Percentiles rank a stretch among this genome's conserved stretches.
These are phyloP conservation scores for Fusarium virguliforme DNA, from an alignment of 2,329 filamentous ascomycete species.

Conservation along the genomic window DNA sequence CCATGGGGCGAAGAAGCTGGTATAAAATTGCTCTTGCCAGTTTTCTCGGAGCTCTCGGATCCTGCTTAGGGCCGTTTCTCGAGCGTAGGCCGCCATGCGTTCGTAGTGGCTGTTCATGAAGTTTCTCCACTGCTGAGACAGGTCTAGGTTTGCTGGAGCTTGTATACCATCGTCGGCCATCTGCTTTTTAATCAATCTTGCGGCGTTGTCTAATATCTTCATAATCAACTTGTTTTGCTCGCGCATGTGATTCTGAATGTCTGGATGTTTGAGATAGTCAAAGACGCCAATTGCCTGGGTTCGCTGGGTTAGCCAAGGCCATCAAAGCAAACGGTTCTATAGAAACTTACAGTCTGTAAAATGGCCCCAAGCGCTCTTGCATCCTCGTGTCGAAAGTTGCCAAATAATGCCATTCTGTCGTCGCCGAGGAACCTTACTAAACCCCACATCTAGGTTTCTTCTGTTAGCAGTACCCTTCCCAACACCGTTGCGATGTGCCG, in stretches of 20 bases:
- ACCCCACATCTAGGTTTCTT: neutral
- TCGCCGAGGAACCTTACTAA: too few relatives aligned
- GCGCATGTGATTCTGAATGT: slow-evolving; percentile 17
- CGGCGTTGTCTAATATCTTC: neutral
- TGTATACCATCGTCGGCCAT: neutral
- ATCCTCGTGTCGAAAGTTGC: too few relatives aligned
- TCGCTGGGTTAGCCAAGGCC: neutral
- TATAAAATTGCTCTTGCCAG: neutral
- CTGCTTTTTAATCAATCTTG: neutral
- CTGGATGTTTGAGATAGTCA: slow-evolving; percentile 11
- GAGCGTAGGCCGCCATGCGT: neutral
- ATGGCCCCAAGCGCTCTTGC: neutral
- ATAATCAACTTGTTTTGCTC: slow-evolving; percentile 17
- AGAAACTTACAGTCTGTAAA: neutral
- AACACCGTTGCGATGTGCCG: too few relatives aligned
- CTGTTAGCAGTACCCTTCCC: neutral
- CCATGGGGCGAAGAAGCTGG: neutral
- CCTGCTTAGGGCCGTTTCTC: neutral
- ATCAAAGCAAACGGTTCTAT: neutral
- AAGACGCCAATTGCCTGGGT: slow-evolving; percentile 12
- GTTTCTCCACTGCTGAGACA: neutral
- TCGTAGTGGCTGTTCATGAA: neutral
- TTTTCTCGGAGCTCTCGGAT: neutral
- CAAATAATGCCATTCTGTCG: too few relatives aligned
- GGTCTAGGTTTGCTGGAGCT: neutral